phyloP scores from a whole-genome alignment of 83 land plant species.

The Thuja plicata region DNA sequence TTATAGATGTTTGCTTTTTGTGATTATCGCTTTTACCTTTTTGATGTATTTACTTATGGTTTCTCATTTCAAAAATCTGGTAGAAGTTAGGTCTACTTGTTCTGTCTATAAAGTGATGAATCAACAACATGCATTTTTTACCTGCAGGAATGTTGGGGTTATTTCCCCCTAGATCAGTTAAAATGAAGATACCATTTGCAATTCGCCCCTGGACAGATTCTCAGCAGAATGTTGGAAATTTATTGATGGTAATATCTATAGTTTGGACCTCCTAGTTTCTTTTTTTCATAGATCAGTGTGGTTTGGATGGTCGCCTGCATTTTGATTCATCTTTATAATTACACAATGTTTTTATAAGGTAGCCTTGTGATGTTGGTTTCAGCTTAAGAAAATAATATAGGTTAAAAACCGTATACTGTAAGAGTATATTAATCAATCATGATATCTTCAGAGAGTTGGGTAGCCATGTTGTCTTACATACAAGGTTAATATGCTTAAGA shows the following conservation, averaged over 20 bases:
- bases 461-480: background rate
- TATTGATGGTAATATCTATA: conserved; percentile 67
- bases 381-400: background rate
- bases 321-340: background rate
- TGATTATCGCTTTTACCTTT: background rate
- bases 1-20: background rate
- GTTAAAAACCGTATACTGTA: background rate
- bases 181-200: conserved; percentile 68
- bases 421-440: background rate
- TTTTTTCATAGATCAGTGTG: background rate
- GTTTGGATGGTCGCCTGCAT: background rate
- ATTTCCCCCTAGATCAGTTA: conserved; percentile 73
- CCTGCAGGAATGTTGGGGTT: conserved; percentile 38
- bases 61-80: background rate
- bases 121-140: conserved; percentile 4
- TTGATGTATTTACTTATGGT: background rate
- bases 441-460: conserved; percentile 1
- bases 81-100: background rate
- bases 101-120: background rate
- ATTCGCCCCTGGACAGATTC: conserved; percentile 79
- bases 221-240: conserved; percentile 72
- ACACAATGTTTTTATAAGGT: too few relatives aligned
- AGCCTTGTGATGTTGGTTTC: background rate
- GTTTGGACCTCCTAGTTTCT: background rate
- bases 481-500: background rate